A percentile compares a stretch with the other conserved stretches of the same genome.
Conservation (phyloP, 192 early-diverging fungal genomes). For the Coemansia sp. region DNA sequence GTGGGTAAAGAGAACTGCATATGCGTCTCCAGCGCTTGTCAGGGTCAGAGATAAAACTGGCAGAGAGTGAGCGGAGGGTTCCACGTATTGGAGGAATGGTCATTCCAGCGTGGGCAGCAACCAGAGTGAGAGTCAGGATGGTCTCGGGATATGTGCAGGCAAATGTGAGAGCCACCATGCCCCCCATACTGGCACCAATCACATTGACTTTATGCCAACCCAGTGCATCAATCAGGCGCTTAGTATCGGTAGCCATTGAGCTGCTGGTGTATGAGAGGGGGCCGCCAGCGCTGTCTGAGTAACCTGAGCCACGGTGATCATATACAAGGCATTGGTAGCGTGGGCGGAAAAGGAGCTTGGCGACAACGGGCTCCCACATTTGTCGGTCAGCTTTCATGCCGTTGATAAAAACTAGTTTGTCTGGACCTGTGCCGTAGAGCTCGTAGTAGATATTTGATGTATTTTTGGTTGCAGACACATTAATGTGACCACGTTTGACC, state of each 20-base stretch:
- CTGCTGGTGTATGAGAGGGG: constrained; percentile 13
- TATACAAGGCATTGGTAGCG: constrained; percentile 68
- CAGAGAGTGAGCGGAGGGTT: constrained; percentile 19
- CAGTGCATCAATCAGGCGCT: constrained; percentile 61
- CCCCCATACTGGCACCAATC: constrained; percentile 82
- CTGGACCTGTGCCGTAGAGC: constrained; percentile 27
- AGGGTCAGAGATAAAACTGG: constrained; percentile 35
- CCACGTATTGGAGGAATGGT: constrained; percentile 32
- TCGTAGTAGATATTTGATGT: constrained; percentile 45
- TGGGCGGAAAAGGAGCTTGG: constrained; percentile 57
- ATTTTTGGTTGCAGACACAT: constrained; percentile 5
- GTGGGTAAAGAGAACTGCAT: constrained; percentile 36
- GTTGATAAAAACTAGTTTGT: constrained; percentile 37
- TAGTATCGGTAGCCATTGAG: constrained; percentile 58
- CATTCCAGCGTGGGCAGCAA: constrained; percentile 40
- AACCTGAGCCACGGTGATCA: constrained; percentile 81
- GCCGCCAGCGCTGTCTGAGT: constrained; percentile 17
- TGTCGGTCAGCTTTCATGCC: constrained; percentile 51
- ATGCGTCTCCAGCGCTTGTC: constrained; percentile 32
- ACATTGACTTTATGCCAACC: constrained; percentile 73
- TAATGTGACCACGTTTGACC: constrained; percentile 33
- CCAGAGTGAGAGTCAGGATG: constrained; percentile 49
- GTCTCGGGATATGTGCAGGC: constrained; percentile 54
- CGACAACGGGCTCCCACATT: constrained; percentile 50
- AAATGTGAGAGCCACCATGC: constrained; percentile 79